These are phyloP conservation scores for Protomyces lactucae-debilis DNA, from an alignment of 1,139 yeast genomes.

Conservation along the genomic window DNA sequence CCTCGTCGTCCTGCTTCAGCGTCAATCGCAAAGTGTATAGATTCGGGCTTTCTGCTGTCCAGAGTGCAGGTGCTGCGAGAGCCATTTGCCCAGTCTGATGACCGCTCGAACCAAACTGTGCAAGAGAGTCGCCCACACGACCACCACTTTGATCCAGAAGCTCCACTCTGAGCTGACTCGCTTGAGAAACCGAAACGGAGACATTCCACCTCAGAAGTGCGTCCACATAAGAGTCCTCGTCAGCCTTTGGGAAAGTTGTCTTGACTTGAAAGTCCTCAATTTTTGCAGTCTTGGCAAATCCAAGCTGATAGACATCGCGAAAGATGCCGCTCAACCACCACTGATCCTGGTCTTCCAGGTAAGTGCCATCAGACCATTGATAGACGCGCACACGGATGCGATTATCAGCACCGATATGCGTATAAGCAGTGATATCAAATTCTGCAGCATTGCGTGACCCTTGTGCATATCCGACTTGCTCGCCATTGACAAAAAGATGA, in stretches of 20 bases:
- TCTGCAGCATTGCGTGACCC: constrained; percentile 42
- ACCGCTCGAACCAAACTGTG: background rate
- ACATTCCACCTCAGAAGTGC: constrained; percentile 6
- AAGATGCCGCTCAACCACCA: constrained; percentile 42
- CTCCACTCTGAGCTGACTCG: background rate
- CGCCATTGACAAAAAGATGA: constrained; percentile 39
- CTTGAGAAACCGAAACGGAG: background rate
- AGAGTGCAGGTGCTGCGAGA: constrained; percentile 35
- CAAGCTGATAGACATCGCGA: constrained; percentile 35
- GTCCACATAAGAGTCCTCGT: background rate
- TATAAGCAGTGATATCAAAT: constrained; percentile 36
- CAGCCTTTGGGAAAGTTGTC: constrained; percentile 4
- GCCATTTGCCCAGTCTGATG: background rate
- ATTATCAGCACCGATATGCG: constrained; percentile 27
- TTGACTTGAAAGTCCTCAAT: constrained; percentile 34
- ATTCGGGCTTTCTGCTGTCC: constrained; percentile 42
- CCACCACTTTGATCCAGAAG: background rate
- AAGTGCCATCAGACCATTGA: constrained; percentile 41
- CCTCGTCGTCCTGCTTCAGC: constrained; percentile 28
- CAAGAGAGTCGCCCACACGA: background rate
- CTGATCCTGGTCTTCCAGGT: constrained; percentile 43
- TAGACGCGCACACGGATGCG: constrained; percentile 37
- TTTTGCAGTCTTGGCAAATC: constrained; percentile 32
- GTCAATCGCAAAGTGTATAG: constrained; percentile 37
- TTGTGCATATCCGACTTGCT: constrained; percentile 39